Evolutionary conservation across 805 yeast species (phyloP), one percentile per base, ranked within the genome.

Genomic region (Lipomyces lipofer): DNA sequence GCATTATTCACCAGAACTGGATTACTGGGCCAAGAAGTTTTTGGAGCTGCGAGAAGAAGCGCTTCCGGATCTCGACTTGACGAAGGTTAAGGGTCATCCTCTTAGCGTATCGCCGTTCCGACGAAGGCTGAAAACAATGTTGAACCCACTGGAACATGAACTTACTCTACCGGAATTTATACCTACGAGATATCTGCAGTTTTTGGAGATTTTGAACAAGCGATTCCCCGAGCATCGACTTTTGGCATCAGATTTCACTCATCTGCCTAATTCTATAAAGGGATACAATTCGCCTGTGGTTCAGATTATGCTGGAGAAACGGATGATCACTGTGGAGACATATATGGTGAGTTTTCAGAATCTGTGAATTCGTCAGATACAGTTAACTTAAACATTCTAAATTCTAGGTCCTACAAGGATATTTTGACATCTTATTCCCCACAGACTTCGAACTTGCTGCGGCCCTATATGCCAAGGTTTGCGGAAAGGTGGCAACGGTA

Each of bases 361-460:
- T n/a, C 78, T 84, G 13, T 12, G n/a, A 30, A 12, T 30, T 30
- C n/a, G 12, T 12, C n/a, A n/a, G n/a, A 30, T 12, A n/a, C 35
- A 12, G 12, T 30, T 30, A 12, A 12, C 12, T 12, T 12, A 12
- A 12, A 12, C 35, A 12, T 30, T 30, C 13, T 12, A 30, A n/a
- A 12, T 7, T 6, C 19, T n/a, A 36, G 40, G 40, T 36, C 6
- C 35, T 57, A 36, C 95, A 87, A 66, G 96, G 96, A 0, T 85
- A 78, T 65, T 88, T 87, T 67, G 95, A 88, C 68, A 88, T 88
- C 47, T 82, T 87, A 85, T 88, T 88, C 65, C 88, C 95, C 8
- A 88, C 95, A 0, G 86, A 88, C 64, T 89, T 88, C 68, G 70
- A 72, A 6, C 72, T 82, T 7, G 81, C 83, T 3, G 75, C 79